Base-by-base conservation (phyloP, 352 stramenopile genomes). In the Phytophthora meadii region DNA sequence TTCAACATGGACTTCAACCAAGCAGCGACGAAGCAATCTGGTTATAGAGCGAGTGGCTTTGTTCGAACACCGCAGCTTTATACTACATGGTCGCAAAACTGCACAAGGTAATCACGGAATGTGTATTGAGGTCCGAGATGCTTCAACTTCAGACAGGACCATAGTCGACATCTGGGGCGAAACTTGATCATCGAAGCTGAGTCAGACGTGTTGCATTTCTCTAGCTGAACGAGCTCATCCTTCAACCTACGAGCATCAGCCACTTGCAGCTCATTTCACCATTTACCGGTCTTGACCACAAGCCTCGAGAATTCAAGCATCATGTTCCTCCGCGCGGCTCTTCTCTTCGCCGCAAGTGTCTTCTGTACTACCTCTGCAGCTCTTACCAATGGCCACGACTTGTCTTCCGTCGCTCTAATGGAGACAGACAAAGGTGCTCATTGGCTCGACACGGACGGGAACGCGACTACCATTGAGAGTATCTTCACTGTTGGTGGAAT, bases 341-440 rank as follows among this genome's bases (percentile, higher is more conserved):
- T 74, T 17, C 36, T 74, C 15, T 32, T 70, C 32, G 59, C 39
- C n/a, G 51, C 65, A 1, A 48, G 58, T 24, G 47, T 47, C 1
- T 64, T 68, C 17, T 37, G 5, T 25, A 41, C 45, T 15, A 44
- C 46, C 28, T 19, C 39, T 24, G 63, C 60, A 2, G 58, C 58
- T 9, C 40, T 77, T 30, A 65, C 37, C 41, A 74, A 74, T 41
- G 70, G 70, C 22, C 65, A 77, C 25, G 70, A 77, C 32, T 58
- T 77, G 40, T 77, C 70, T 24, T 77, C 70, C 0, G 52, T 44
- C 3, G 65, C 39, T 0, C 36, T 77, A 7, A 77, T 77, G 70
- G 70, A 77, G 60, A 64, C 65, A 0, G 6, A 48, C 12, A 36
- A 74, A 52, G 57, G 53, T 2, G 65, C 61, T 3, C 59, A 62